Evolutionary conservation across 2,329 filamentous ascomycete species (phyloP).

Genomic region (Harringtonia lauricola): DNA sequence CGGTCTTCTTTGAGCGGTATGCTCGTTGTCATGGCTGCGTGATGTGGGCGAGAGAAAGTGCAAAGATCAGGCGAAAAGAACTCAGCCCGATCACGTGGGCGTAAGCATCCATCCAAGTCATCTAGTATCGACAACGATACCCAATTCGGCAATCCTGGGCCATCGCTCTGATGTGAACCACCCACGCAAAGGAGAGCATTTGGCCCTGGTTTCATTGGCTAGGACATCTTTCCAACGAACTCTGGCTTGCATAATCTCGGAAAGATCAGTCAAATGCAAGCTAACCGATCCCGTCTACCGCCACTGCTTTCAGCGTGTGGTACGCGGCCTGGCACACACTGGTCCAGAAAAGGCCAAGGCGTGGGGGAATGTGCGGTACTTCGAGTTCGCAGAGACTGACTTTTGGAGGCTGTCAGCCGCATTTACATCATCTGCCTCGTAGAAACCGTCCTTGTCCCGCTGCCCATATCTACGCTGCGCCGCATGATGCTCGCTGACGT

Average conservation of each 20-base stretch:
- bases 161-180: background rate
- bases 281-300: background rate
- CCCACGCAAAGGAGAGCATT: background rate
- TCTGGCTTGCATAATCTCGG: background rate
- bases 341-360: slow-evolving; percentile 14
- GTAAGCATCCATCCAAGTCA: too few species aligned
- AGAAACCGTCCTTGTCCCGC: slow-evolving; percentile 9
- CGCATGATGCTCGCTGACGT: slow-evolving; percentile 13
- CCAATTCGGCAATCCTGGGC: background rate
- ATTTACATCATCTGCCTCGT: slow-evolving; percentile 13
- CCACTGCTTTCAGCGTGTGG: slow-evolving; percentile 15
- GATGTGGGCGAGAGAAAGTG: too few species aligned
- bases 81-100: too few species aligned
- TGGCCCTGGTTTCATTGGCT: too few species aligned
- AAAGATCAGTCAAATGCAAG: background rate
- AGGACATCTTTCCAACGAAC: background rate
- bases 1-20: too few species aligned
- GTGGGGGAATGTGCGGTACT: slow-evolving; percentile 13
- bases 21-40: too few species aligned
- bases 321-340: slow-evolving; percentile 13
- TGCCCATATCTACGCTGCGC: slow-evolving; percentile 15
- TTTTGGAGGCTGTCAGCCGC: too few species aligned
- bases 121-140: background rate
- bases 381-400: slow-evolving; percentile 9
- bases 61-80: too few species aligned